A percentile compares a stretch with the other conserved stretches of the same genome.
phyloP scores from a whole-genome alignment of 129 eudicot species.

The Artemisia annua region DNA sequence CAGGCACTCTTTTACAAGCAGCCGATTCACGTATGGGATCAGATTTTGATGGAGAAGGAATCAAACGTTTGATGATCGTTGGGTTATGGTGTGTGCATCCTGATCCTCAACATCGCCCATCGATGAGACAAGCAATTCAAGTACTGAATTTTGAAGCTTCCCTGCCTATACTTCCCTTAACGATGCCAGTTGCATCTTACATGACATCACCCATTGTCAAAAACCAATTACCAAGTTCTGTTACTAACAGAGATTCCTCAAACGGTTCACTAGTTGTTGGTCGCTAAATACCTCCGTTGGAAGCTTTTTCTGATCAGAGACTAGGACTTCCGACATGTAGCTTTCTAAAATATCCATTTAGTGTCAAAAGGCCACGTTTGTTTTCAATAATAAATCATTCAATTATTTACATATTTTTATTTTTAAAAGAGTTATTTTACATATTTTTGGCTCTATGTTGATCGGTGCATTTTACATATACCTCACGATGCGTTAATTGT shows the following conservation, averaged over 20 bases:
- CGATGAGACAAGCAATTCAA: constrained; percentile 43
- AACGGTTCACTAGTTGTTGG: neutral
- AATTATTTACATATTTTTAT: no score
- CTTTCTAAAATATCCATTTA: no score
- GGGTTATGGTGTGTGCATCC: constrained; percentile 65
- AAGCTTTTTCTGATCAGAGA: no score
- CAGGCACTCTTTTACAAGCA: constrained; percentile 35
- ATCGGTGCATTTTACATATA: no score
- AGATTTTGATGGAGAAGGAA: constrained; percentile 21
- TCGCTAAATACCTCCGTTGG: neutral
- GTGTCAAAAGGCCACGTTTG: no score
- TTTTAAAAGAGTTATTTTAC: no score
- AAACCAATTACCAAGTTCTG: neutral
- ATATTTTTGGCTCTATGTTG: no score
- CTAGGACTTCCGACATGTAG: no score
- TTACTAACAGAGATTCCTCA: neutral
- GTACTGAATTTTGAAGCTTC: constrained; percentile 36
- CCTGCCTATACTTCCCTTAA: constrained; percentile 31
- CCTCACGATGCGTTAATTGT: no score
- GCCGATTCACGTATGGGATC: constrained; percentile 29
- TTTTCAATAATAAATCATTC: no score
- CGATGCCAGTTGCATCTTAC: constrained; percentile 34
- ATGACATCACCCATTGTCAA: neutral
- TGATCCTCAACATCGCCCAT: constrained; percentile 34
- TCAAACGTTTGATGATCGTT: constrained; percentile 36